Evolutionary conservation across 129 eudicot species (phyloP), one percentile per base, ranked within the genome.

Genomic region (Escallonia rubra): DNA sequence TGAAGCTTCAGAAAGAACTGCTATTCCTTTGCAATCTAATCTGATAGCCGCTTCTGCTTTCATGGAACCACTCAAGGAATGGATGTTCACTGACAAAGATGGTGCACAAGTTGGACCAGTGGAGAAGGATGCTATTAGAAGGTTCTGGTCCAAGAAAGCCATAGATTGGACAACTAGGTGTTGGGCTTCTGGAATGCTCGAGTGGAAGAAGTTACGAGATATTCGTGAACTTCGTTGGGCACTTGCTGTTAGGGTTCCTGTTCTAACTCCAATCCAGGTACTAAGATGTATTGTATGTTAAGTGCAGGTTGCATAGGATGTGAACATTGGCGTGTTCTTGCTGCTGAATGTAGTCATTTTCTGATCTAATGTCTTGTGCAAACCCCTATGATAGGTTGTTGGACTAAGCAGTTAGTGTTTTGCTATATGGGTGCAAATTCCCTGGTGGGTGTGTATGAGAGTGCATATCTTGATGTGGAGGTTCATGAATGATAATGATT

Each of bases 221-320:
- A 93, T 93, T 41, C 95, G 98, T 39, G 98, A 93, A 72, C 98
- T 93, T 77, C 91, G 98, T 6, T 93, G 98, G 98, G 96, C 98
- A 13, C 73, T 93, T 65, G 83, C 98, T 64, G 74, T 65, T 59
- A 81, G 96, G 68, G 98, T 93, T 75, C 92, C 98, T 16, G 96
- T 93, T 69, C 95, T 93, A 73, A 89, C 88, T 43, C 86, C 91
- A 7, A 75, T 81, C 59, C 96, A 88, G 91, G 95, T 87, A 76
- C 16, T 8, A 44, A 56, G 41, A 42, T 57, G 11, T 43, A 8
- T 14, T 12, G 34, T n/a, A 65, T 10, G 10, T 65, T 65, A 9
- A 11, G 11, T 42, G 14, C 2, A 46, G 10, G 50, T 46, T 46
- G 6, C 4, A 46, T 46, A 46, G 10, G 6, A 46, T 46, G 10